These are phyloP conservation scores for Paralagenidium karlingii DNA, from an alignment of 352 stramenopile genomes.

Conservation along the genomic window DNA sequence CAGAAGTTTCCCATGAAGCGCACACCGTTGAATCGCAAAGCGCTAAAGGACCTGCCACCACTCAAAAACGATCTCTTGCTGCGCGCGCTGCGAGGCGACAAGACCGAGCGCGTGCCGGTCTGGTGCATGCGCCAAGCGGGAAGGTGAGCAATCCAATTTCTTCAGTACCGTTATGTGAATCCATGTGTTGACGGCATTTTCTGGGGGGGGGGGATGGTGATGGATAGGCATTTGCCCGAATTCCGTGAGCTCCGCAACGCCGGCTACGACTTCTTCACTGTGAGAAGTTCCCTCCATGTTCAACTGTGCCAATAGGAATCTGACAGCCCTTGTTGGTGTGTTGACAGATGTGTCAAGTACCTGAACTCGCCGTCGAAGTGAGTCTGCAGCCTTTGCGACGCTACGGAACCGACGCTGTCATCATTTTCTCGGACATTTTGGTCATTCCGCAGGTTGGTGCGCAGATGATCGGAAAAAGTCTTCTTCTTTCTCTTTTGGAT, in stretches of 20 bases:
- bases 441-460: slow-evolving; percentile 86
- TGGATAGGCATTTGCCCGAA: slow-evolving; percentile 67
- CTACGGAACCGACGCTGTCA: slow-evolving; percentile 93
- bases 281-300: slow-evolving; percentile 9
- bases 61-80: slow-evolving; percentile 87
- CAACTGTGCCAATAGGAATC: background rate
- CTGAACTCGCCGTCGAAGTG: slow-evolving; percentile 89
- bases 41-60: slow-evolving; percentile 55
- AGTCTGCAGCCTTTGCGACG: slow-evolving; percentile 93
- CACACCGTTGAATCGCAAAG: slow-evolving; percentile 57
- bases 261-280: slow-evolving; percentile 85
- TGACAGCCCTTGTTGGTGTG: background rate
- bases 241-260: slow-evolving; percentile 73
- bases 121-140: slow-evolving; percentile 98
- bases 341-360: slow-evolving; percentile 68
- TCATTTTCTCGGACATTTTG: slow-evolving; percentile 99
- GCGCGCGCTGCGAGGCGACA: slow-evolving; percentile 73
- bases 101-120: slow-evolving; percentile 85
- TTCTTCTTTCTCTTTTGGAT: background rate
- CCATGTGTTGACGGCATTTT: background rate
- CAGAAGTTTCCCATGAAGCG: slow-evolving; percentile 46
- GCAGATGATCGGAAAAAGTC: background rate
- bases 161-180: slow-evolving; percentile 2
- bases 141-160: slow-evolving; percentile 45
- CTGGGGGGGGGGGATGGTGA: background rate